These are phyloP conservation scores for Xylaria grammica DNA, from an alignment of 495 filamentous ascomycete species.

Conservation along the genomic window DNA sequence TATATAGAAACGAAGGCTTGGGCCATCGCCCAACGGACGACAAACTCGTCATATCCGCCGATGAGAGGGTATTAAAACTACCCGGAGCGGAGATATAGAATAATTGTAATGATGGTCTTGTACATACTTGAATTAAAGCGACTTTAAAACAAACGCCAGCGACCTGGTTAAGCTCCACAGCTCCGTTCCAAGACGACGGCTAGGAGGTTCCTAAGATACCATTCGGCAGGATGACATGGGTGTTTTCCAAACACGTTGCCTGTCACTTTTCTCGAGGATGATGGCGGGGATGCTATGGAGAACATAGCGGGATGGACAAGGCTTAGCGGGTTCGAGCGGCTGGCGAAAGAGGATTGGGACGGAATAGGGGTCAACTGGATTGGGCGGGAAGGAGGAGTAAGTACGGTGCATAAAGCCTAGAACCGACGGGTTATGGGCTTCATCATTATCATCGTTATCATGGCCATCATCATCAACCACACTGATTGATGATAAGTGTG, in stretches of 20 bases:
- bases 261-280: too few relatives aligned
- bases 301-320: too few relatives aligned
- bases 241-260: background rate
- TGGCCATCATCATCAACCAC: too few relatives aligned
- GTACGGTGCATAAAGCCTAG: too few relatives aligned
- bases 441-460: too few relatives aligned
- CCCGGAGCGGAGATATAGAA: slow-evolving; percentile 26
- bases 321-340: too few relatives aligned
- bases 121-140: slow-evolving; percentile 30
- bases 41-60: background rate
- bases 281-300: too few relatives aligned
- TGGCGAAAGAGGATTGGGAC: too few relatives aligned
- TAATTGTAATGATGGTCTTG: slow-evolving; percentile 40
- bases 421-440: too few relatives aligned
- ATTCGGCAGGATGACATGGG: background rate
- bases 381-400: too few relatives aligned
- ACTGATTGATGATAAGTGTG: too few relatives aligned
- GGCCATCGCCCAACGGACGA: background rate
- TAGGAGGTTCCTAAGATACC: background rate
- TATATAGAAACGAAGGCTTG: slow-evolving; percentile 6
- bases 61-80: slow-evolving; percentile 5
- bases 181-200: background rate
- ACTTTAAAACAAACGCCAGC: slow-evolving; percentile 11
- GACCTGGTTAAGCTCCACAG: background rate
- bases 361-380: too few relatives aligned